Evolutionary conservation across 2,329 filamentous ascomycete genomes (phyloP), one percentile per base, ranked within the genome.

Genomic region (Aphanocladium album): DNA sequence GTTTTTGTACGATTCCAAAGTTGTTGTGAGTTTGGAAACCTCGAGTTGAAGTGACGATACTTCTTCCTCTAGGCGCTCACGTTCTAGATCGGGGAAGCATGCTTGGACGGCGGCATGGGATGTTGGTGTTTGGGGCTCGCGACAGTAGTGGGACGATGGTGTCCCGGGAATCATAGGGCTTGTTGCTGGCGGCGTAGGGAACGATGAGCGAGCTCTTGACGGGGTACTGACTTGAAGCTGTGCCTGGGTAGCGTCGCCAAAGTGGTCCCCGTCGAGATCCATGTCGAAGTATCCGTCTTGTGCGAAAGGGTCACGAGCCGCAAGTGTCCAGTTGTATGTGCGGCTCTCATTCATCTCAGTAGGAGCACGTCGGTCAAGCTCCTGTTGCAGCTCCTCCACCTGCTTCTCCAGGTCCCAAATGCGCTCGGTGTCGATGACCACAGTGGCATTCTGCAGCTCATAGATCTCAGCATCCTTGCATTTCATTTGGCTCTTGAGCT

Each of bases 121-220:
- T 2, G 60, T 60, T 5, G 65, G 60, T 1, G 63, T 62, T 6
- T 46, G 62, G 2, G 62, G 49, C 0, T 33, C 51, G 35, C 45
- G 39, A 11, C 62, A 27, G 33, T 64, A 45, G 5, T 64, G 66
- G 1, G 73, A 76, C 45, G 68, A 74, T 0, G 81, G 80, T 1
- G 79, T 78, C 0, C 67, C 61, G 62, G 64, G 69, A 0, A 72
- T 62, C 0, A 72, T 64, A 1, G 80, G 80, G 46, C 83, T 85
- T 0, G 83, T 85, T 2, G 79, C 76, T 1, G 83, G 83, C 0
- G 83, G 83, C 0, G 82, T 83, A 5, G 79, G 79, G 63, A 85
- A 84, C 0, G 81, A 83, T n/a, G 71, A 68, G 49, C 72, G 69
- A 46, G 71, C 68, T 17, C 73, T 67, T 2, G 77, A 76, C 0